Base-by-base conservation (phyloP, 352 stramenopile species). In the Globisporangium middletonii region DNA sequence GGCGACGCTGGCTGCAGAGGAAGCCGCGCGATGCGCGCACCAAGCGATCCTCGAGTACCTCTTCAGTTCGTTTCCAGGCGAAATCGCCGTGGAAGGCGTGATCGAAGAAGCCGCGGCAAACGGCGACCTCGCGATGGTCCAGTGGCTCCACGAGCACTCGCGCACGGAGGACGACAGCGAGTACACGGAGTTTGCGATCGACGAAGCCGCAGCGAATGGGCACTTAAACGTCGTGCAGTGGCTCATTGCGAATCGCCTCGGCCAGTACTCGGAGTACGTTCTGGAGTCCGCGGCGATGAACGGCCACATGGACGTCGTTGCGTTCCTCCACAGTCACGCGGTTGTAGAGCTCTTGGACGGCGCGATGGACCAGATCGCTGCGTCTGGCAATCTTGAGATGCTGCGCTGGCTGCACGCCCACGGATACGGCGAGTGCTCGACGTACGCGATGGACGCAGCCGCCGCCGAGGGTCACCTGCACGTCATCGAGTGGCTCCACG, bases 141-240 rank as follows among this genome's bases (percentile, higher is more conserved):
- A 63, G n/a, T 65, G 60, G 60, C 47, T 65, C 13, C 54, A 65
- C n/a, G 26, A 19, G 30, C 41, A 26, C 19, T 44, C 48, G 18
- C 6, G 4, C 3, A 13, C 3, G 13, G n/a, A 55, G 18, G 18
- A 52, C 23, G n/a, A 11, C 7, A 49, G 27, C 33, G 41, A 41
- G 27, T 57, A 35, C 13, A 30, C 7, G 4, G 45, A 59, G 27
- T 60, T 49, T 19, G 35, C 59, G 35, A 65, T 72, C 15, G 60
- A 71, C 47, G 51, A 58, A 38, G 65, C 65, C 0, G 65, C 65
- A 8, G 52, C 41, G 12, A 50, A 52, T 9, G 65, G 62, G 2
- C 62, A 70, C 52, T 26, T 72, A n/a, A n/a, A n/a, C n/a, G 59
- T 72, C 15, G 12, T 72, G 8, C 48, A 70, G 46, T 72, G 63